A percentile compares a stretch with the other conserved stretches of the same genome.
Conservation (phyloP, 805 yeast species). For the Wickerhamiella australiensis region DNA sequence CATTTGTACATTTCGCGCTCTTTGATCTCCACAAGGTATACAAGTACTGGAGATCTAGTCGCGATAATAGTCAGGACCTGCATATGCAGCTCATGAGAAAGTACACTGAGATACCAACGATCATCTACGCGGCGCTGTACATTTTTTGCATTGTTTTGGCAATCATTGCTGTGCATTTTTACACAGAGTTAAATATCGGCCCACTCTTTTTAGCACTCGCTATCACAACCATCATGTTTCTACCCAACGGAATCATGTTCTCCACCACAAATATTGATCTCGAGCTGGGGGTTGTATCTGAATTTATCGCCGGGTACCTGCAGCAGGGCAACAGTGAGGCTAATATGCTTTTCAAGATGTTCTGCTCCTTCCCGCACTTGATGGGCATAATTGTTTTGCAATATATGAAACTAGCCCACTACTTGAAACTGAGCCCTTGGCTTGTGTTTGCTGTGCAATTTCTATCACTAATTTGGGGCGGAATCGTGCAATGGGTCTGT, state of each 20-base stretch:
- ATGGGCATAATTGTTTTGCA: constrained; percentile 45
- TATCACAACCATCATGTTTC: constrained; percentile 41
- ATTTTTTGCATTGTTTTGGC: constrained; percentile 18
- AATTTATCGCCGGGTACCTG: constrained; percentile 52
- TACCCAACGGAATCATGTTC: constrained; percentile 50
- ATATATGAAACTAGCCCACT: constrained; percentile 54
- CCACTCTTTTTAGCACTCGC: constrained; percentile 38
- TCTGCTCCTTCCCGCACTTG: constrained; percentile 41
- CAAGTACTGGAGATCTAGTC: constrained; percentile 36
- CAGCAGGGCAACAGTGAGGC: constrained; percentile 52
- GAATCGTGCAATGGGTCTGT: constrained; percentile 35
- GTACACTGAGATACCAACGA: constrained; percentile 51
- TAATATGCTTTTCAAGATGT: constrained; percentile 49
- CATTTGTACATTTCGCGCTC: constrained; percentile 44
- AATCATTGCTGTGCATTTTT: constrained; percentile 20
- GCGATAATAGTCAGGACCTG: constrained; percentile 36
- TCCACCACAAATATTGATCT: constrained; percentile 51
- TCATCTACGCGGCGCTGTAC: constrained; percentile 45
- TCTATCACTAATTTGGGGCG: constrained; percentile 35
- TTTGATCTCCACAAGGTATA: constrained; percentile 48
- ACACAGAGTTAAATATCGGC: constrained; percentile 37
- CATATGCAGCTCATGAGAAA: constrained; percentile 44
- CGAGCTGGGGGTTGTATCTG: constrained; percentile 51
- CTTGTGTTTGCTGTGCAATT: constrained; percentile 44
- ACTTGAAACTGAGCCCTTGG: constrained; percentile 51